Percentiles rank a stretch among this genome's conserved stretches.
Evolutionary conservation across 345 rosid species (phyloP).

Genomic region (Murraya koenigii): DNA sequence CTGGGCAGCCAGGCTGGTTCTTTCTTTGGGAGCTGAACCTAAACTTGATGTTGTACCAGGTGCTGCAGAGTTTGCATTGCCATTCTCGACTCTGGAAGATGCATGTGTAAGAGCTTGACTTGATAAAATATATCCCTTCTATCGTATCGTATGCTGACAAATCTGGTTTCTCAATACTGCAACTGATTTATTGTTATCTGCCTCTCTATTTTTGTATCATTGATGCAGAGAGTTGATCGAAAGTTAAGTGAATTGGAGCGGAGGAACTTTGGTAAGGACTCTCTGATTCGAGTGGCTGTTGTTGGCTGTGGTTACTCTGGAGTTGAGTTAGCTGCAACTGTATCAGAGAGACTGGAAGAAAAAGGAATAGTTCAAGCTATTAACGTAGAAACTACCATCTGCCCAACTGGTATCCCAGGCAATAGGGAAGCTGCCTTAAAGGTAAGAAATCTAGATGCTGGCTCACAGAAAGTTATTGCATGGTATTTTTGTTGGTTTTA

Average conservation of each 20-base stretch:
- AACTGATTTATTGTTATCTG: not conserved
- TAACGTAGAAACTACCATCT: conserved; percentile 67
- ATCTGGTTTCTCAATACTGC: conserved; percentile 3
- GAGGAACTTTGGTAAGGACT: conserved; percentile 55
- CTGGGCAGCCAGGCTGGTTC: conserved; percentile 99
- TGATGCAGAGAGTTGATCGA: conserved; percentile 63
- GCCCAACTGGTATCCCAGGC: conserved; percentile 81
- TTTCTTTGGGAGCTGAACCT: conserved; percentile 95
- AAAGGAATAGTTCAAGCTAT: conserved; percentile 77
- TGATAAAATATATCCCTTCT: not conserved
- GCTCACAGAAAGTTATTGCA: not conserved
- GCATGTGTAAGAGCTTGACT: conserved; percentile 59
- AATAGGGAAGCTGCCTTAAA: conserved; percentile 85
- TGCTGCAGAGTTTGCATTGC: conserved; percentile 82
- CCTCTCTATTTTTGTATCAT: conserved; percentile 8
- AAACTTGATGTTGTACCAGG: conserved; percentile 85
- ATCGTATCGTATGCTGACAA: not conserved
- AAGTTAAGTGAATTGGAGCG: conserved; percentile 68
- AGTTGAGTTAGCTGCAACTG: conserved; percentile 92
- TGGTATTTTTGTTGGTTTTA: not conserved
- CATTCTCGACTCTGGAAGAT: conserved; percentile 84
- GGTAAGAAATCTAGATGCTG: conserved; percentile 37
- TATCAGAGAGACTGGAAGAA: conserved; percentile 82
- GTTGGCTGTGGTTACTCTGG: conserved; percentile 98
- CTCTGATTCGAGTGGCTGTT: conserved; percentile 60